These are phyloP conservation scores for Rutstroemia sp. DNA, from an alignment of 2,329 filamentous ascomycete species.

Conservation along the genomic window DNA sequence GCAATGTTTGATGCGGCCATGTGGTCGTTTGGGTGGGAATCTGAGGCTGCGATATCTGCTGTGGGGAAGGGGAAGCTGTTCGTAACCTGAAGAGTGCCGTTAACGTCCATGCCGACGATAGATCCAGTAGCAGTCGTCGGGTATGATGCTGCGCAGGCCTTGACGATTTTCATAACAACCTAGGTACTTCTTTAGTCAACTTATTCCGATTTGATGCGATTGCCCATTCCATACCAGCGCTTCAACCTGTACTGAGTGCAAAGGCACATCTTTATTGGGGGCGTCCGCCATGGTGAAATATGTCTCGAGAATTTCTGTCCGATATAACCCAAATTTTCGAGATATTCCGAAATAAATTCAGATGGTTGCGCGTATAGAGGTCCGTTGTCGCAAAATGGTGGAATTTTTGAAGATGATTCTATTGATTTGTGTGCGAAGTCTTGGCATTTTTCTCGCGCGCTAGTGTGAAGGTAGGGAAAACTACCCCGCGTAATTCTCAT, in stretches of 20 bases:
- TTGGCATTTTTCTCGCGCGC: constrained; percentile 4
- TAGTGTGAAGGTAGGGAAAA: neutral
- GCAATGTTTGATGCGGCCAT: constrained; percentile 63
- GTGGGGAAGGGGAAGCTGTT: constrained; percentile 93
- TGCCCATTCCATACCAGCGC: constrained; percentile 62
- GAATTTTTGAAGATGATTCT: constrained; percentile 7
- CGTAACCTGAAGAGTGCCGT: constrained; percentile 77
- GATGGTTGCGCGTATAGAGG: constrained; percentile 4
- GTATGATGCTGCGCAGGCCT: constrained; percentile 83
- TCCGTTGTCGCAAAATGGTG: constrained; percentile 10
- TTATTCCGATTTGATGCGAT: constrained; percentile 26
- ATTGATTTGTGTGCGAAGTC: constrained; percentile 11
- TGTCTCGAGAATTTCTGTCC: neutral
- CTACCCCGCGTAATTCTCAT: constrained; percentile 7
- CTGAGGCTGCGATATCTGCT: constrained; percentile 60
- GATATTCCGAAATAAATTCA: neutral
- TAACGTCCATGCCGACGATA: constrained; percentile 87
- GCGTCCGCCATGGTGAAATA: constrained; percentile 47
- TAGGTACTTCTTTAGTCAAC: constrained; percentile 33
- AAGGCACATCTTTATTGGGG: constrained; percentile 55
- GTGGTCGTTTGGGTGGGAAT: constrained; percentile 64
- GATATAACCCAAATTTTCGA: neutral
- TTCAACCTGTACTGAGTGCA: constrained; percentile 89
- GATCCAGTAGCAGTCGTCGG: constrained; percentile 84
- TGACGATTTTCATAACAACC: constrained; percentile 98